Evolutionary conservation across 2,329 filamentous ascomycete species (phyloP).

Genomic region (Akanthomyces muscarius): DNA sequence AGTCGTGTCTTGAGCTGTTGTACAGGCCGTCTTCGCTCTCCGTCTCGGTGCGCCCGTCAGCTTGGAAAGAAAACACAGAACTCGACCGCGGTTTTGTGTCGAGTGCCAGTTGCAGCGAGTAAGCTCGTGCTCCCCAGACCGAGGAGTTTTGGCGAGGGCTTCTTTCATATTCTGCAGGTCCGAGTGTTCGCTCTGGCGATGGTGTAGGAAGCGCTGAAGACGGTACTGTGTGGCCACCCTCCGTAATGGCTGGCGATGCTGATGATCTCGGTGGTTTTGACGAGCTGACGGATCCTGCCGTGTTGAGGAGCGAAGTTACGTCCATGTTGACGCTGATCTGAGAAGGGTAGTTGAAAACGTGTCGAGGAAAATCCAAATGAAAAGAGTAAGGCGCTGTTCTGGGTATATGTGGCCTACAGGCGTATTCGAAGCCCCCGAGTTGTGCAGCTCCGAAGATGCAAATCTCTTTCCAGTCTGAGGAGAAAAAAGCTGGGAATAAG

Average conservation of each 20-base stretch:
- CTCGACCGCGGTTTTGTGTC: conserved; percentile 1
- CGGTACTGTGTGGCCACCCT: conserved; percentile 15
- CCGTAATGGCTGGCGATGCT: conserved; percentile 13
- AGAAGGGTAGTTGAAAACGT: neutral
- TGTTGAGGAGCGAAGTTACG: conserved; percentile 17
- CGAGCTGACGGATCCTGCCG: conserved; percentile 4
- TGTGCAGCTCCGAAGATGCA: neutral
- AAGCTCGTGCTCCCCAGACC: conserved; percentile 1
- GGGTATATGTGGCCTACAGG: neutral
- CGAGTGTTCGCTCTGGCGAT: conserved; percentile 16
- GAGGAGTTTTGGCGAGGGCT: conserved; percentile 4
- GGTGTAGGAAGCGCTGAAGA: conserved; percentile 17
- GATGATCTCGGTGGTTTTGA: conserved; percentile 15
- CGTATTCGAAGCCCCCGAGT: neutral
- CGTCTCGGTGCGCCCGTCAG: conserved; percentile 8
- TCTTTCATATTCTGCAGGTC: conserved; percentile 7
- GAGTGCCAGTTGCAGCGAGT: conserved; percentile 3
- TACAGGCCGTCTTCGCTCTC: conserved; percentile 5
- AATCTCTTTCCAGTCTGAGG: neutral
- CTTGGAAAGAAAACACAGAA: conserved; percentile 6
- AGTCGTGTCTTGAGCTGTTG: conserved; percentile 13
- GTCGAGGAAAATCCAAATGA: neutral
- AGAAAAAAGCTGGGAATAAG: neutral
- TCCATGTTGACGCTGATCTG: conserved; percentile 13
- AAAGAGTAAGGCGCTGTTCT: neutral